Percentiles rank a stretch among this genome's conserved stretches.
These are phyloP conservation scores for Rhynchospora tenuis DNA, from an alignment of 176 grass and related monocot species.

Conservation along the genomic window DNA sequence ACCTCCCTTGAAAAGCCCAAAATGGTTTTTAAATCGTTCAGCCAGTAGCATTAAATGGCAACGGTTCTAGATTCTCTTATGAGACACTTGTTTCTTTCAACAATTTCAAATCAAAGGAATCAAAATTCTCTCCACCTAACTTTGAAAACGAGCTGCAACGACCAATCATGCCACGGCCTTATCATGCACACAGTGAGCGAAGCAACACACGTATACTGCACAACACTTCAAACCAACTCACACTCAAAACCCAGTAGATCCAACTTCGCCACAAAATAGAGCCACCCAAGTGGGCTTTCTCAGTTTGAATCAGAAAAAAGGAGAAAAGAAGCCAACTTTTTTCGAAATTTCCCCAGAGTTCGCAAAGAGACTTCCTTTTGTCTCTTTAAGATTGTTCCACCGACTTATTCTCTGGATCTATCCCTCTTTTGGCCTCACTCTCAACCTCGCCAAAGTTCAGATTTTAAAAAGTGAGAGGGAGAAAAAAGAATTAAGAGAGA, in stretches of 20 bases:
- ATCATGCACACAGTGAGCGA: background rate
- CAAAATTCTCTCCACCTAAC: constrained; percentile 27
- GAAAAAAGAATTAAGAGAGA: background rate
- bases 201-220: background rate
- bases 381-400: constrained; percentile 12
- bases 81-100: constrained; percentile 19
- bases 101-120: constrained; percentile 18
- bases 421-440: constrained; percentile 17
- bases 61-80: constrained; percentile 4
- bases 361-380: constrained; percentile 22
- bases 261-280: background rate
- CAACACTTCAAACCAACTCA: constrained; percentile 14
- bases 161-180: constrained; percentile 10
- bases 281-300: background rate
- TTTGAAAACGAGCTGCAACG: constrained; percentile 19
- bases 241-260: constrained; percentile 2
- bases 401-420: constrained; percentile 27
- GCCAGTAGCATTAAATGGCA: constrained; percentile 11
- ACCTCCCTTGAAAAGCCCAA: background rate
- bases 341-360: constrained; percentile 8
- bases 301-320: background rate
- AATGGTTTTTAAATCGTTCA: background rate
- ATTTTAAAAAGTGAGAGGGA: background rate
- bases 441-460: constrained; percentile 12
- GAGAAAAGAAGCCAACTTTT: constrained; percentile 12